Conservation (phyloP, 2,329 filamentous ascomycete species). For the Clonostachys solani region DNA sequence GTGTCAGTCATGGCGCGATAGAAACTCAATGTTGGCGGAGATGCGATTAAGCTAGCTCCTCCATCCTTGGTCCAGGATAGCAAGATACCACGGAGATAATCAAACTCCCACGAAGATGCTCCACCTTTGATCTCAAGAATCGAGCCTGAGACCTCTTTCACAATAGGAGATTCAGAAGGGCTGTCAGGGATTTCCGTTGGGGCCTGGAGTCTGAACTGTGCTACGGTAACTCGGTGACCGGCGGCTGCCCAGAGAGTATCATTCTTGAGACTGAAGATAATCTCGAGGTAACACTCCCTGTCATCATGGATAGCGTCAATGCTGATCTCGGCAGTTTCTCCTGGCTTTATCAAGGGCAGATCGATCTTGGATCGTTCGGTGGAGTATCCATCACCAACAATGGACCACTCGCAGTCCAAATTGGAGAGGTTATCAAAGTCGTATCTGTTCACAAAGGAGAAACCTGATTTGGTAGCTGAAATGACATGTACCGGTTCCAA, state of each 20-base stretch:
- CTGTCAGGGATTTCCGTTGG: too few relatives aligned
- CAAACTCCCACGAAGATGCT: too few relatives aligned
- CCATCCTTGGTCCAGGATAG: too few relatives aligned
- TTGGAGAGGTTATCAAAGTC: conserved; percentile 41
- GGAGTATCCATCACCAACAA: not conserved
- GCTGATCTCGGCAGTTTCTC: not conserved
- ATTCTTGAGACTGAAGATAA: conserved; percentile 38
- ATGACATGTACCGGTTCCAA: conserved; percentile 45
- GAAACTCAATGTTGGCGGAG: conserved; percentile 5
- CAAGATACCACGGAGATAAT: too few relatives aligned
- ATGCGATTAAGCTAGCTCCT: too few relatives aligned
- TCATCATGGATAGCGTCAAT: not conserved
- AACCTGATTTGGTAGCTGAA: conserved; percentile 1
- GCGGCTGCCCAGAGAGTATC: conserved; percentile 45
- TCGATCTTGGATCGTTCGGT: not conserved
- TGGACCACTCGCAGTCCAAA: too few relatives aligned
- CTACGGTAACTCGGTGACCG: conserved; percentile 46
- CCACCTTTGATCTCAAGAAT: too few relatives aligned
- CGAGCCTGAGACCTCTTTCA: conserved; percentile 14
- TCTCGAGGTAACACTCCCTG: not conserved
- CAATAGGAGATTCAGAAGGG: too few relatives aligned
- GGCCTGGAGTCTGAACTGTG: too few relatives aligned
- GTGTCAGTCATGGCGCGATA: conserved; percentile 7
- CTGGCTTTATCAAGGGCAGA: not conserved
- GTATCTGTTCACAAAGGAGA: conserved; percentile 38